Evolutionary conservation across 2,329 filamentous ascomycete species (phyloP), one percentile per base, ranked within the genome.

Genomic region (Zymoseptoria pseudotritici): DNA sequence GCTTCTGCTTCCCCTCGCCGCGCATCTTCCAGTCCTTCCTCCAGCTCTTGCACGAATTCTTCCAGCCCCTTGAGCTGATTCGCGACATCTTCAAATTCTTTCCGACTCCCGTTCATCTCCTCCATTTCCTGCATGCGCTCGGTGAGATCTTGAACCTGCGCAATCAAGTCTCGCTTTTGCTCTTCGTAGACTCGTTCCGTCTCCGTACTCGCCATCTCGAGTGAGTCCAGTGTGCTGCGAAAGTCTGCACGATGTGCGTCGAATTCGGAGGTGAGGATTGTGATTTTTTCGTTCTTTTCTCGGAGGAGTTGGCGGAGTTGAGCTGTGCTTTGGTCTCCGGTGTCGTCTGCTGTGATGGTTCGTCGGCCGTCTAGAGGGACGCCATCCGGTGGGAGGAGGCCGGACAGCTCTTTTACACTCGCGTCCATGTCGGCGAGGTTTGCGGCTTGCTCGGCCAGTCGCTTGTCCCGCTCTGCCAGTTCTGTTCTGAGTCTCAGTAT

Each of bases 211-310:
- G 94, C 95, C 78, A 97, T 84, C 74, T 99, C 94, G 55, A 99
- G 80, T 0, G 93, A 96, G 76, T 99, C 94, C 63, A 99, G 94
- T 19, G 94, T 99, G 74, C 90, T 96, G 66, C 94, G 83, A 76
- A 99, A 99, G 74, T 99, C 94, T 19, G 94, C 93, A 60, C 94
- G 84, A 72, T 99, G 93, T 9, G 88, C 86, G 71, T 99, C 94
- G 69, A 99, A 99, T 72, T 99, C 94, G 8, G 90, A 85, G 0
- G 92, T 97, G 67, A 99, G 83, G 80, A 93, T 87, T 24, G 88
- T 86, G 66, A 99, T 97, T 78, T 92, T 96, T 60, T 99, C 94
- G 69, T 97, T 97, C 82, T 96, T 97, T 76, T 99, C 94, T 22
- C 90, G 84, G 57, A 99, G 77, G 67, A 96, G 77, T n/a, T 87